Evolutionary conservation across 1,139 yeast genomes (phyloP).

Genomic region (Sugiyamaella xylanicola): DNA sequence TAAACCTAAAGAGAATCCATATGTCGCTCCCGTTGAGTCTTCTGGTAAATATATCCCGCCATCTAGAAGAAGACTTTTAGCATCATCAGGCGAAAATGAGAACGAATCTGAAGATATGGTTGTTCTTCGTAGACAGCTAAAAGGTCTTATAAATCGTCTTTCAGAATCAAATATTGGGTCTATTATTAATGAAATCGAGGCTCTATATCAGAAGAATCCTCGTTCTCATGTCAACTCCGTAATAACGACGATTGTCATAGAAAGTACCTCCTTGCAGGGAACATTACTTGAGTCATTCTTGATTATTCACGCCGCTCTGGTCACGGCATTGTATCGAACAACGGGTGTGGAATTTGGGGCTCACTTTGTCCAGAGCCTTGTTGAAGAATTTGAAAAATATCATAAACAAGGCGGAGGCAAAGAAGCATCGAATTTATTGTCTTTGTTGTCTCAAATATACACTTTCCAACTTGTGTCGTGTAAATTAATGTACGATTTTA

Average conservation of each 20-base stretch:
- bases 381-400: conserved; percentile 60
- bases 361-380: conserved; percentile 71
- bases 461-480: conserved; percentile 76
- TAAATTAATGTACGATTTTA: conserved; percentile 73
- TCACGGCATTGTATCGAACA: conserved; percentile 68
- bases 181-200: conserved; percentile 69
- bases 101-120: conserved; percentile 51
- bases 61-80: conserved; percentile 55
- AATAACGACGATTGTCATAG: conserved; percentile 62
- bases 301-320: conserved; percentile 75
- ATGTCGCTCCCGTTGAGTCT: conserved; percentile 64
- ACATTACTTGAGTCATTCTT: conserved; percentile 74
- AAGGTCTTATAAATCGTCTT: conserved; percentile 80
- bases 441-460: conserved; percentile 75
- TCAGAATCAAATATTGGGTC: conserved; percentile 80
- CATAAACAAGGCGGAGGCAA: conserved; percentile 47
- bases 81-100: conserved; percentile 25
- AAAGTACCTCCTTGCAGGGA: conserved; percentile 67
- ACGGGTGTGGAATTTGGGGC: conserved; percentile 95
- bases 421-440: conserved; percentile 68
- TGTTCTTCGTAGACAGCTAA: conserved; percentile 61
- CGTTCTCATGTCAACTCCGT: conserved; percentile 75
- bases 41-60: conserved; percentile 75
- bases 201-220: conserved; percentile 64
- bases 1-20: conserved; percentile 71